phyloP scores from a whole-genome alignment of 306 rosid species.

The Vigna reflexopilosa region DNA sequence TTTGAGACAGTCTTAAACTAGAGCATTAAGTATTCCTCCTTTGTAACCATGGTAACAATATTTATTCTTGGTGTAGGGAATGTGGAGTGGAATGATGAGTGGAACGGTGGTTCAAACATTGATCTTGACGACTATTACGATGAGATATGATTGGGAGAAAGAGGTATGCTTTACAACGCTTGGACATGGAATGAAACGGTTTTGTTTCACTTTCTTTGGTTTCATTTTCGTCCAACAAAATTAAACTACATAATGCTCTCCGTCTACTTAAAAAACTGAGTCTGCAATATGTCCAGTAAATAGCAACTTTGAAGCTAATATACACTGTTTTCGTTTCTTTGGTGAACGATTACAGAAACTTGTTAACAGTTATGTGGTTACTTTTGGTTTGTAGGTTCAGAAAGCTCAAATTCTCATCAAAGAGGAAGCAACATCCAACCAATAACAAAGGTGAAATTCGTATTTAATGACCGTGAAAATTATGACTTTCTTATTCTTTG shows the following conservation, averaged over 20 bases:
- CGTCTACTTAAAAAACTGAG: neutral
- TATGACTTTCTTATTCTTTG: neutral
- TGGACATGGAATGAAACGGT: neutral
- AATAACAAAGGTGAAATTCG: slow-evolving; percentile 15
- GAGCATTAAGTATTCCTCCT: no score
- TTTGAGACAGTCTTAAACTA: no score
- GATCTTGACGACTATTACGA: slow-evolving; percentile 51
- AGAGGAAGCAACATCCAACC: slow-evolving; percentile 43
- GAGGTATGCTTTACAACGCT: slow-evolving; percentile 50
- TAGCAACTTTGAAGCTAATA: neutral
- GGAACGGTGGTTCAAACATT: slow-evolving; percentile 73
- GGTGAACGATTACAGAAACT: neutral
- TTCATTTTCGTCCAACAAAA: neutral
- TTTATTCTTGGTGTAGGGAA: slow-evolving; percentile 45
- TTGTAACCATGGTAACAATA: no score
- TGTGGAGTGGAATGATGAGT: slow-evolving; percentile 73
- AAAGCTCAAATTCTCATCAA: slow-evolving; percentile 48
- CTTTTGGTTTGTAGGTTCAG: slow-evolving; percentile 51
- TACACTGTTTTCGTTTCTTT: neutral
- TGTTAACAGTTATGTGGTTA: slow-evolving; percentile 6
- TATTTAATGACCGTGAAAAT: neutral
- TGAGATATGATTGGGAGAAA: slow-evolving; percentile 67
- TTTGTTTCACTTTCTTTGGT: slow-evolving; percentile 11
- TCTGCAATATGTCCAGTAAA: neutral
- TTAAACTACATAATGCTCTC: neutral